These are phyloP conservation scores for Lanmaoa rubissima DNA, from an alignment of 768 basidiomycete genomes.

Conservation along the genomic window DNA sequence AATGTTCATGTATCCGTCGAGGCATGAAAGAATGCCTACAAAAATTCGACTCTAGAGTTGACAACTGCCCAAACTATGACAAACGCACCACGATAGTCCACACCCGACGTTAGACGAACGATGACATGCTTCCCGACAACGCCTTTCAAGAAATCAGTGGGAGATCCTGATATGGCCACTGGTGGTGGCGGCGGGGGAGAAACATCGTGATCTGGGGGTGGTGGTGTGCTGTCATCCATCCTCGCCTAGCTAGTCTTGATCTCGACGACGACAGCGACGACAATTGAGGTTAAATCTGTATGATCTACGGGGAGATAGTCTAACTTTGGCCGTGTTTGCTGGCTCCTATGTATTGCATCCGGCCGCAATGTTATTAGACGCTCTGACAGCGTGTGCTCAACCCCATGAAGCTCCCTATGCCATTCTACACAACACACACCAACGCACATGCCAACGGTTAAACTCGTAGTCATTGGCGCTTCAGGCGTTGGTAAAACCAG, in stretches of 20 bases:
- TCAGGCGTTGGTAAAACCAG: conserved; percentile 87
- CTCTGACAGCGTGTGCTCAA: conserved; percentile 1
- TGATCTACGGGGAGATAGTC: background rate
- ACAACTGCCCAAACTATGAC: background rate
- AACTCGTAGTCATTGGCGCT: conserved; percentile 78
- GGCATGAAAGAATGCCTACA: conserved; percentile 87
- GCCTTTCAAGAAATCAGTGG: conserved; percentile 90
- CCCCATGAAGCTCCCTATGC: conserved; percentile 19
- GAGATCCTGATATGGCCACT: conserved; percentile 63
- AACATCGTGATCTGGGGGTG: conserved; percentile 39
- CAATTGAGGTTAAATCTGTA: background rate
- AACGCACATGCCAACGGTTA: conserved; percentile 62
- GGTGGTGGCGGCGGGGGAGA: conserved; percentile 53
- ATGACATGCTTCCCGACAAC: conserved; percentile 96
- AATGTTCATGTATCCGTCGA: conserved; percentile 99
- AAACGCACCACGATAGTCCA: conserved; percentile 83
- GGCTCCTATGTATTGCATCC: conserved; percentile 10
- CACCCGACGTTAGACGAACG: conserved; percentile 86
- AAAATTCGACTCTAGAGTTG: background rate
- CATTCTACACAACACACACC: conserved; percentile 4
- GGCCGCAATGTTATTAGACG: background rate
- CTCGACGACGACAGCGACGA: background rate
- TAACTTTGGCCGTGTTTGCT: conserved; percentile 21
- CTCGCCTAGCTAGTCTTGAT: background rate
- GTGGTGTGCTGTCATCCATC: conserved; percentile 33